phyloP scores from a whole-genome alignment of 768 basidiomycete genomes.

The Auriscalpium orientale region DNA sequence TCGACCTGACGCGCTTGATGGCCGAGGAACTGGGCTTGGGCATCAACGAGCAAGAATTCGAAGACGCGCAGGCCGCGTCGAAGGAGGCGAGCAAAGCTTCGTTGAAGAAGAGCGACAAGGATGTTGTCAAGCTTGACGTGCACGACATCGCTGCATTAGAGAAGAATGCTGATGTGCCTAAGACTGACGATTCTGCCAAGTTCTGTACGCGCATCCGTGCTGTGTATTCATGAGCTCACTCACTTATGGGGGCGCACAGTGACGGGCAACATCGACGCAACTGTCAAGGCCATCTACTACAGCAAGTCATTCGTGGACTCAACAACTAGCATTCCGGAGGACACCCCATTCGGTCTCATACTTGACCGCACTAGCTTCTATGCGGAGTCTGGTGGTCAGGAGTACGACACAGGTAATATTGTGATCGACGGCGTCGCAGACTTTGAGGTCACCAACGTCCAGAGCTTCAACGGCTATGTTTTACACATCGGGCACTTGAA shows the following conservation, averaged over 20 bases:
- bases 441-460: conserved; percentile 91
- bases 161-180: conserved; percentile 65
- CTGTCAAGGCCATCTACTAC: conserved; percentile 79
- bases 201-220: conserved; percentile 52
- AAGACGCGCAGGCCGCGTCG: conserved; percentile 77
- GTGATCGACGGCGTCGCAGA: conserved; percentile 87
- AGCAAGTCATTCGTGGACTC: conserved; percentile 67
- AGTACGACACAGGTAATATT: conserved; percentile 93
- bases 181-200: conserved; percentile 90
- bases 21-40: conserved; percentile 84
- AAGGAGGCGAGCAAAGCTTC: conserved; percentile 89
- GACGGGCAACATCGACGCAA: conserved; percentile 68
- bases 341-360: conserved; percentile 70
- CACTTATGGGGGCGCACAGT: conserved; percentile 33
- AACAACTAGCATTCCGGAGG: conserved; percentile 58
- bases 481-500: conserved; percentile 87
- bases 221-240: background rate
- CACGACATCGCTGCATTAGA: conserved; percentile 89
- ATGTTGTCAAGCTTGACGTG: conserved; percentile 87
- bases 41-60: conserved; percentile 85
- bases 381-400: conserved; percentile 95
- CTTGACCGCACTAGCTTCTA: conserved; percentile 95
- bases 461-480: conserved; percentile 92
- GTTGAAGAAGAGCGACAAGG: conserved; percentile 58
- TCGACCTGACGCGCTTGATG: conserved; percentile 94